Conservation (phyloP, 148 eudicot species). For the Rhododendron vialii region DNA sequence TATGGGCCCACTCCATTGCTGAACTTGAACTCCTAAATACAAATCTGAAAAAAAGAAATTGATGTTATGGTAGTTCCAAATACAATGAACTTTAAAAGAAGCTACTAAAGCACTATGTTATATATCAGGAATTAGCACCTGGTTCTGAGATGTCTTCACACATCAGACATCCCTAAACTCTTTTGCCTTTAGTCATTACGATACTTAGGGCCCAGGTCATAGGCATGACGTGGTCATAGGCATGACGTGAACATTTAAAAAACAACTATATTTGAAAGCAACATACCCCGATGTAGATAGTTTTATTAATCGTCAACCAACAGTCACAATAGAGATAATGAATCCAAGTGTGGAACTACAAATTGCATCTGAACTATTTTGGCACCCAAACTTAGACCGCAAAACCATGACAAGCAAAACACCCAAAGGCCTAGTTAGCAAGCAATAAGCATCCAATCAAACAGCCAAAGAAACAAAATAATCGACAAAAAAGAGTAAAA, state of each 20-base stretch:
- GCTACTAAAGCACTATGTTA: background rate
- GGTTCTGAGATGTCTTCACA: background rate
- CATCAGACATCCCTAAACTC: background rate
- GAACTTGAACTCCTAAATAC: slow-evolving; percentile 58
- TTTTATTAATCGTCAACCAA: too few relatives aligned
- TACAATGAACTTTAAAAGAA: background rate
- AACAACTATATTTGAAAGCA: too few relatives aligned
- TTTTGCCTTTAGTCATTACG: background rate
- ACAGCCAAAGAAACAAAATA: too few relatives aligned
- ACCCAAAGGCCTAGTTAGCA: too few relatives aligned
- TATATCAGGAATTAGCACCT: background rate
- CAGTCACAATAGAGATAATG: too few relatives aligned
- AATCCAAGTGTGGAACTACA: too few relatives aligned
- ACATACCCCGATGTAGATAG: too few relatives aligned
- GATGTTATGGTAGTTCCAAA: background rate
- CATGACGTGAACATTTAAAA: background rate
- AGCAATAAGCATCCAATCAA: too few relatives aligned
- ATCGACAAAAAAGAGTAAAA: too few relatives aligned
- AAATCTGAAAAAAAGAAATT: slow-evolving; percentile 32
- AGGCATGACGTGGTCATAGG: background rate
- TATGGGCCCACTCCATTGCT: slow-evolving; percentile 55
- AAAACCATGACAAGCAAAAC: too few relatives aligned
- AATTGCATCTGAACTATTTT: too few relatives aligned
- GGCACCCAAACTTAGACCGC: too few relatives aligned
- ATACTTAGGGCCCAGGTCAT: background rate